Conservation (phyloP, 1,284 basidiomycete species). For the Bondarzewia mesenterica region DNA sequence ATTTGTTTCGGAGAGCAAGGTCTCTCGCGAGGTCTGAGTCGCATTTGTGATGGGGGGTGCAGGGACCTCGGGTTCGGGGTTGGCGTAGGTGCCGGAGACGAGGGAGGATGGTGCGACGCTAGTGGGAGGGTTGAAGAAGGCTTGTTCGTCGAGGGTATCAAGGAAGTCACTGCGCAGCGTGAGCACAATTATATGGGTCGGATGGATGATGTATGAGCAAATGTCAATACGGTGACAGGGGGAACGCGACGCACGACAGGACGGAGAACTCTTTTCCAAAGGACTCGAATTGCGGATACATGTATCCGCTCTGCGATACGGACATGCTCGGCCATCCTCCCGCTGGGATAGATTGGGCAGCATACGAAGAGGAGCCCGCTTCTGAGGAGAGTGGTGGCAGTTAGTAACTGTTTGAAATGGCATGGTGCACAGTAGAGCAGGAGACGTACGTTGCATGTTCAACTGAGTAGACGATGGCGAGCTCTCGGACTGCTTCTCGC, state of each 20-base stretch:
- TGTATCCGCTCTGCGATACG: slow-evolving; percentile 38
- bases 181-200: slow-evolving; percentile 3
- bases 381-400: slow-evolving; percentile 18
- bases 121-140: slow-evolving; percentile 38
- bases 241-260: slow-evolving; percentile 49
- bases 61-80: slow-evolving; percentile 31
- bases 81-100: slow-evolving; percentile 24
- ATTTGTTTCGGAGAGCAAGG: not conserved
- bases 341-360: slow-evolving; percentile 17
- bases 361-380: slow-evolving; percentile 21
- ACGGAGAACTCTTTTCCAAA: slow-evolving; percentile 78
- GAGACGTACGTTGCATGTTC: slow-evolving; percentile 22
- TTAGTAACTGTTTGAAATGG: slow-evolving; percentile 1
- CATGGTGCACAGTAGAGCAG: slow-evolving; percentile 6
- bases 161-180: slow-evolving; percentile 60
- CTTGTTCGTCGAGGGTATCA: slow-evolving; percentile 65
- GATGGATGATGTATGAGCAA: not conserved
- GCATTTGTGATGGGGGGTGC: slow-evolving; percentile 15
- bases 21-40: not conserved
- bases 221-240: too few species aligned
- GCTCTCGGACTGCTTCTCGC: slow-evolving; percentile 31
- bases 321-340: slow-evolving; percentile 46
- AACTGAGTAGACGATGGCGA: slow-evolving; percentile 19
- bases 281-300: slow-evolving; percentile 56
- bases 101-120: not conserved